These are phyloP conservation scores for Theileria equi DNA, from an alignment of 169 alveolate genomes.

Conservation along the genomic window DNA sequence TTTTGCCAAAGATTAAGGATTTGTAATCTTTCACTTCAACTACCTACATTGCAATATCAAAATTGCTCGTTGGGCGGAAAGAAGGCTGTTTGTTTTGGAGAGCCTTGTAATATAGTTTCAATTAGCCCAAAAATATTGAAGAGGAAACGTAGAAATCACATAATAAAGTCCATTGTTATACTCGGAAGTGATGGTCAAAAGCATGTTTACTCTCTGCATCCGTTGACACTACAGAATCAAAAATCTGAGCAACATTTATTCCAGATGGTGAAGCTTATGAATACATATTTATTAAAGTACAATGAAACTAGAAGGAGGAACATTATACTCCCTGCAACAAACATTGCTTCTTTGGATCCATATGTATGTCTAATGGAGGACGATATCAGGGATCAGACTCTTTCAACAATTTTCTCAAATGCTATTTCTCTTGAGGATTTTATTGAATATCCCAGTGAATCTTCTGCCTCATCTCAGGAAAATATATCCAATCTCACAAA, in stretches of 20 bases:
- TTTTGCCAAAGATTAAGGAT: slow-evolving; percentile 14
- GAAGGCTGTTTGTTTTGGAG: slow-evolving; percentile 33
- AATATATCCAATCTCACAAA: not conserved
- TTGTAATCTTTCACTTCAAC: slow-evolving; percentile 30
- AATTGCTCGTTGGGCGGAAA: slow-evolving; percentile 10
- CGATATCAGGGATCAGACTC: slow-evolving; percentile 20
- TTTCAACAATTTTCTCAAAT: slow-evolving; percentile 16
- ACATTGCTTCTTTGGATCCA: slow-evolving; percentile 49
- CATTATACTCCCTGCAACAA: slow-evolving; percentile 10
- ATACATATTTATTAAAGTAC: slow-evolving; percentile 43
- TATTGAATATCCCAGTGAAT: not conserved
- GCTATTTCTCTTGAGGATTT: slow-evolving; percentile 25
- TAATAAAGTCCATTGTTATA: slow-evolving; percentile 44
- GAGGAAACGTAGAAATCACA: slow-evolving; percentile 35
- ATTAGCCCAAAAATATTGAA: slow-evolving; percentile 26
- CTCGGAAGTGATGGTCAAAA: slow-evolving; percentile 52
- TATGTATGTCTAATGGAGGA: slow-evolving; percentile 61
- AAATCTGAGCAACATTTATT: slow-evolving; percentile 41
- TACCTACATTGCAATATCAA: slow-evolving; percentile 34
- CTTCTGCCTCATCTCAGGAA: not conserved
- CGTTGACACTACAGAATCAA: slow-evolving; percentile 35
- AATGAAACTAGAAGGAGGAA: slow-evolving; percentile 51
- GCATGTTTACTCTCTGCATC: slow-evolving; percentile 51
- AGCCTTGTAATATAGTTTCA: slow-evolving; percentile 4
- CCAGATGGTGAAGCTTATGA: slow-evolving; percentile 56